Evolutionary conservation across 345 rosid species (phyloP).

Genomic region (Capsella bursapastoris): DNA sequence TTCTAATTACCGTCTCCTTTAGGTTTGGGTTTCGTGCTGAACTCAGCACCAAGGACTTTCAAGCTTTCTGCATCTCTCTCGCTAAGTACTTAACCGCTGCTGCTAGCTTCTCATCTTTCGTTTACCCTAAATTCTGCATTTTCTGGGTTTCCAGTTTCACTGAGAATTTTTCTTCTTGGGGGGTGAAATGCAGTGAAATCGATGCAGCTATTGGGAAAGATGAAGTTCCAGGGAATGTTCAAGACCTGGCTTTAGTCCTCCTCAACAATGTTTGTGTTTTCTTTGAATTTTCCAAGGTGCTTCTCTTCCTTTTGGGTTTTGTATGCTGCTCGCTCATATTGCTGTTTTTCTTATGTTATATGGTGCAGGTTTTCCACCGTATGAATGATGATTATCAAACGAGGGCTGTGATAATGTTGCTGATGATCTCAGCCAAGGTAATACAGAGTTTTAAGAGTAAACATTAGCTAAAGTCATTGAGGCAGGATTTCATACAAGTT

Average conservation of each 20-base stretch:
- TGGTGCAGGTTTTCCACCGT: slow-evolving; percentile 56
- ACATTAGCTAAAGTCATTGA: slow-evolving; percentile 24
- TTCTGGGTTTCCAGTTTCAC: background rate
- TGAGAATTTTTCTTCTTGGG: background rate
- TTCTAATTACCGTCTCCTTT: background rate
- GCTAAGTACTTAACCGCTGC: slow-evolving; percentile 48
- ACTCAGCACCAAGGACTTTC: slow-evolving; percentile 15
- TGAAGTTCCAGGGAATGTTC: slow-evolving; percentile 53
- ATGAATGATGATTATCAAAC: slow-evolving; percentile 45
- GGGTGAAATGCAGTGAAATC: slow-evolving; percentile 63
- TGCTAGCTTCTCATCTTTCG: background rate
- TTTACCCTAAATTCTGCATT: background rate
- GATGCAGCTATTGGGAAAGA: slow-evolving; percentile 70
- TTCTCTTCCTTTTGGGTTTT: slow-evolving; percentile 25
- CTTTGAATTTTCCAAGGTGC: background rate
- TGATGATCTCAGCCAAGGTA: slow-evolving; percentile 93
- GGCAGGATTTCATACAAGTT: slow-evolving; percentile 2
- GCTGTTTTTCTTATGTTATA: slow-evolving; percentile 27
- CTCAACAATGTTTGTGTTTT: background rate
- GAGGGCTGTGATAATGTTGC: slow-evolving; percentile 65
- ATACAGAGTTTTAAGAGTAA: slow-evolving; percentile 9
- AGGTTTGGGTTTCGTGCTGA: slow-evolving; percentile 14
- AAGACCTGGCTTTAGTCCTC: slow-evolving; percentile 54
- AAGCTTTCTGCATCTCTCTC: slow-evolving; percentile 55
- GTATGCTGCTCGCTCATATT: background rate